Evolutionary conservation across 2,329 filamentous ascomycete species (phyloP).

Genomic region (Neodidymelliopsis sp.): DNA sequence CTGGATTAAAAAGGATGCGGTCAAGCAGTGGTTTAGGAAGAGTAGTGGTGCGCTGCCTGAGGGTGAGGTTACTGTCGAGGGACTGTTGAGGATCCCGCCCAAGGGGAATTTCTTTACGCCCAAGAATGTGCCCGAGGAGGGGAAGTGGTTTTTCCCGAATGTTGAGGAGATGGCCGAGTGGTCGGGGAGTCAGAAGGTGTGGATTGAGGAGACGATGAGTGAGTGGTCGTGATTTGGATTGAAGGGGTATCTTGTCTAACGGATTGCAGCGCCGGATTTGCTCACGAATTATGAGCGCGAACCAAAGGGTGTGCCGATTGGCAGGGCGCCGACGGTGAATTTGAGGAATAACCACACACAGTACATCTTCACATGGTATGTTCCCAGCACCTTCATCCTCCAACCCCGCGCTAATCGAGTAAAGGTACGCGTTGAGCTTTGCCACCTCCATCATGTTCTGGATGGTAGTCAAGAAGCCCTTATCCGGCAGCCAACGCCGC

Average conservation of each 20-base stretch:
- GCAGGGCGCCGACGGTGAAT: constrained; percentile 86
- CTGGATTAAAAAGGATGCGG: constrained; percentile 84
- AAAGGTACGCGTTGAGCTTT: constrained; percentile 82
- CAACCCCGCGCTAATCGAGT: constrained; percentile 22
- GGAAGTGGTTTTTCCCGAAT: constrained; percentile 94
- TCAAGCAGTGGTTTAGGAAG: constrained; percentile 66
- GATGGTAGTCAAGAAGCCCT: constrained; percentile 90
- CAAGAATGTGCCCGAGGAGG: constrained; percentile 80
- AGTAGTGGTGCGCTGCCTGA: constrained; percentile 67
- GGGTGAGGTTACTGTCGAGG: constrained; percentile 80
- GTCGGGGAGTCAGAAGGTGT: constrained; percentile 84
- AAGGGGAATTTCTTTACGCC: constrained; percentile 99
- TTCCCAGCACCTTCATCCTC: neutral
- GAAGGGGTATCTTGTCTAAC: constrained; percentile 46
- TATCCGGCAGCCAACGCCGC: constrained; percentile 74
- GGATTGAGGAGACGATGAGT: constrained; percentile 97
- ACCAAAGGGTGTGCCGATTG: constrained; percentile 85
- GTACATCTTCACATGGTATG: constrained; percentile 98
- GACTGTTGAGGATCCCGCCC: constrained; percentile 85
- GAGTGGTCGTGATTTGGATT: constrained; percentile 32
- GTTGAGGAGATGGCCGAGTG: constrained; percentile 87
- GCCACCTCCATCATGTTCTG: constrained; percentile 96
- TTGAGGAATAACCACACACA: constrained; percentile 96
- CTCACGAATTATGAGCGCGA: constrained; percentile 78
- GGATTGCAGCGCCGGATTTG: constrained; percentile 73